Base-by-base conservation (phyloP, 768 basidiomycete genomes). In the Boletus edulis region DNA sequence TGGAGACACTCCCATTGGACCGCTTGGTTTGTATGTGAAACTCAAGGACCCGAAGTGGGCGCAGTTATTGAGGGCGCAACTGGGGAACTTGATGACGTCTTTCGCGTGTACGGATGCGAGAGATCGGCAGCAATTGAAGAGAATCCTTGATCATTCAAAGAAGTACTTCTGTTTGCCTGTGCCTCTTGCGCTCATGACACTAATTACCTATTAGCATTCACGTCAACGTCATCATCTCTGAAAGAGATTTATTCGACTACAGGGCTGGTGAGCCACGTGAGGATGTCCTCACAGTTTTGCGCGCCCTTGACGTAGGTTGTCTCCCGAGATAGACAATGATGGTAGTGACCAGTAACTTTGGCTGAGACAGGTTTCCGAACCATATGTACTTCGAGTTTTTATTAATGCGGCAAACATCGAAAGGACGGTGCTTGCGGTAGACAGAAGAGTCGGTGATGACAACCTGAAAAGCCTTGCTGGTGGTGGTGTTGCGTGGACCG, bases 231-330 rank as follows among this genome's bases (percentile, higher is more conserved):
- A 78, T 90, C 60, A 83, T 88, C 49, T 78, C 81, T 22, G 78
- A 81, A 54, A 84, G 78, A 38, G 93, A 95, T 63, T 60, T 90
- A 39, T 98, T 97, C 67, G 91, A 97, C 64, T 95, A 82, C 62
- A 76, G 77, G 37, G 55, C 61, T 2, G 94, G 94, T 27, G 93
- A 96, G 64, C 86, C 89, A 12, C 78, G 81, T 3, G 65, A 65
- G 18, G 55, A 79, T 20, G 78, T 86, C 49, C 74, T 83, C 4
- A 98, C 95, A 7, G 81, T 95, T 24, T 76, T 96, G 24, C 86
- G 93, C 24, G 87, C 87, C 17, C 79, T 98, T 9, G 84, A 89
- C 27, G 96, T 94, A 58, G 9, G 82, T 39, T 44, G 20, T 51
- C 5, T 13, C 10, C 27, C 32, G 45, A 18, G 20, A 42, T 46